phyloP scores from a whole-genome alignment of 1,139 yeast species.

The Kodamaea sp. region DNA sequence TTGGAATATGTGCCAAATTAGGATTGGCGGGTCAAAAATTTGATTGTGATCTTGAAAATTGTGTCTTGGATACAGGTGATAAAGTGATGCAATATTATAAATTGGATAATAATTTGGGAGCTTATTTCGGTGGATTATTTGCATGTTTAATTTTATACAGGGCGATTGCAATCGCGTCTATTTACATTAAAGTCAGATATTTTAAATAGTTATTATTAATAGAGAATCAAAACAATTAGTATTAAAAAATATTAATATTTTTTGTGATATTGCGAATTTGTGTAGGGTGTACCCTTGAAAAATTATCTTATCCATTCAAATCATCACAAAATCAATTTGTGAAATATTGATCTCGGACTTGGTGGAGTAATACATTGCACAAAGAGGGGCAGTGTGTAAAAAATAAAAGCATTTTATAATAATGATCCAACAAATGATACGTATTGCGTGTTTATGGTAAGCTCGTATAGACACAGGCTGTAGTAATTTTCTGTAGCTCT shows the following conservation, averaged over 20 bases:
- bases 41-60: constrained; percentile 25
- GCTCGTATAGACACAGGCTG: too few relatives aligned
- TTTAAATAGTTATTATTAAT: constrained; percentile 7
- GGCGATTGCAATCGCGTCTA: constrained; percentile 15
- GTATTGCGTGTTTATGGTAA: too few relatives aligned
- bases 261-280: neutral
- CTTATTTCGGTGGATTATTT: constrained; percentile 21
- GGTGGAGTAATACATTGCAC: too few relatives aligned
- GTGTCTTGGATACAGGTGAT: constrained; percentile 34
- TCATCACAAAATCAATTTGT: too few relatives aligned
- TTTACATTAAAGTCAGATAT: constrained; percentile 17
- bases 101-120: constrained; percentile 28
- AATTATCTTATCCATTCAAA: neutral
- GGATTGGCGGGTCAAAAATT: constrained; percentile 34
- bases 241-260: too few relatives aligned
- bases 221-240: neutral
- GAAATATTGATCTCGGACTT: neutral
- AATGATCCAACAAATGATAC: too few relatives aligned
- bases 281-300: neutral
- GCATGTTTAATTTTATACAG: constrained; percentile 20
- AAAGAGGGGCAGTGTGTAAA: too few relatives aligned
- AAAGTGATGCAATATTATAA: constrained; percentile 34
- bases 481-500: too few relatives aligned
- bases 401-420: too few relatives aligned
- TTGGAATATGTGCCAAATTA: constrained; percentile 32